These are phyloP conservation scores for Botrytis galanthina DNA, from an alignment of 2,329 filamentous ascomycete genomes.

Conservation along the genomic window DNA sequence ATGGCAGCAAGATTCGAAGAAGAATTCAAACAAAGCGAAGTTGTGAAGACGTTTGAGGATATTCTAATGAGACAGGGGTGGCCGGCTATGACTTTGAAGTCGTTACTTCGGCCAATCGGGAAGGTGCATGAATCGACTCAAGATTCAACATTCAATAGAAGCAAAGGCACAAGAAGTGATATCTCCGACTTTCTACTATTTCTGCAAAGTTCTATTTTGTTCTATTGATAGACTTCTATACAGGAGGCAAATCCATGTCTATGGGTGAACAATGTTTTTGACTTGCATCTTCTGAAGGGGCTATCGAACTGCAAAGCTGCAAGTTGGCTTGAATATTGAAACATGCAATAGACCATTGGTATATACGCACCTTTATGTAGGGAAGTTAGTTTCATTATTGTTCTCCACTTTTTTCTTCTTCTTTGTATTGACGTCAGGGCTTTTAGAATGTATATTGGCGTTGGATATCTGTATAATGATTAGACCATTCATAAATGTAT, in stretches of 20 bases:
- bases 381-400: not conserved
- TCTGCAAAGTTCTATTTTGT: not conserved
- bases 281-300: not conserved
- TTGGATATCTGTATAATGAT: not conserved
- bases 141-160: not conserved
- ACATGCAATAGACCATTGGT: not conserved
- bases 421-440: not conserved
- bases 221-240: not conserved
- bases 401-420: not conserved
- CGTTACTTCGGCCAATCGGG: not conserved
- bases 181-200: not conserved
- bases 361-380: not conserved
- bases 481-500: not conserved
- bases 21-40: slow-evolving; percentile 30
- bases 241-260: not conserved
- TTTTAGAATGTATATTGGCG: not conserved
- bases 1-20: slow-evolving; percentile 37
- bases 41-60: not conserved
- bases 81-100: not conserved
- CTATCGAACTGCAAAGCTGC: not conserved
- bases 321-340: not conserved
- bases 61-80: not conserved
- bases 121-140: not conserved
- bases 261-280: not conserved
- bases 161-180: not conserved